Conservation (phyloP, 768 basidiomycete genomes). For the Serendipita sp. region DNA sequence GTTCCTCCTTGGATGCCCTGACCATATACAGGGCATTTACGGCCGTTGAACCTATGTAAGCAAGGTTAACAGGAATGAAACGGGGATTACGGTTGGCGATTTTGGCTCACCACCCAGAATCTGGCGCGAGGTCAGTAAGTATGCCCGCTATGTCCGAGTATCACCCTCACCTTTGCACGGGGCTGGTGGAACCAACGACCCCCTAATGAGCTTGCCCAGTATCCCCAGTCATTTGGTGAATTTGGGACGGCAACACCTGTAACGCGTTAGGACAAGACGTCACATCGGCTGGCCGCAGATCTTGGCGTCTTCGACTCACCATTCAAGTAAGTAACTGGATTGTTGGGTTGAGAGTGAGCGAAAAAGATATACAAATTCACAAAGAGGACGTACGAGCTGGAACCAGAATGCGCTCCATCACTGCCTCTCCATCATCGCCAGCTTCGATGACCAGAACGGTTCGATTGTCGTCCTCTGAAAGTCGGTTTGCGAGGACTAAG, state of each 20-base stretch:
- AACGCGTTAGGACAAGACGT: not conserved
- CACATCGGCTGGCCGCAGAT: not conserved
- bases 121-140: too few species aligned
- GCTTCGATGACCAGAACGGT: slow-evolving; percentile 26
- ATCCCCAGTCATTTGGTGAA: not conserved
- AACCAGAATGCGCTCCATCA: not conserved
- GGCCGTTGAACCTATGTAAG: not conserved
- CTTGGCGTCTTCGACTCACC: not conserved
- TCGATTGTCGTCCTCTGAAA: slow-evolving; percentile 28
- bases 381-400: not conserved
- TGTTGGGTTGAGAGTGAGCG: not conserved
- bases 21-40: slow-evolving; percentile 3
- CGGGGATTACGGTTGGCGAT: too few species aligned
- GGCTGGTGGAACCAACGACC: not conserved
- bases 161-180: not conserved
- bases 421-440: slow-evolving; percentile 5
- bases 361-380: not conserved
- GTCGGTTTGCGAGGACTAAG: slow-evolving; percentile 28
- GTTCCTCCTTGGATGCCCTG: not conserved
- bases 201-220: not conserved
- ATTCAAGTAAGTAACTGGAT: not conserved
- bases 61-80: too few species aligned
- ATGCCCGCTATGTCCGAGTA: too few species aligned
- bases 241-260: slow-evolving; percentile 3
- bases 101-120: too few species aligned